Evolutionary conservation across 768 basidiomycete genomes (phyloP), one percentile per base, ranked within the genome.

Genomic region (Psilocybe sp.): DNA sequence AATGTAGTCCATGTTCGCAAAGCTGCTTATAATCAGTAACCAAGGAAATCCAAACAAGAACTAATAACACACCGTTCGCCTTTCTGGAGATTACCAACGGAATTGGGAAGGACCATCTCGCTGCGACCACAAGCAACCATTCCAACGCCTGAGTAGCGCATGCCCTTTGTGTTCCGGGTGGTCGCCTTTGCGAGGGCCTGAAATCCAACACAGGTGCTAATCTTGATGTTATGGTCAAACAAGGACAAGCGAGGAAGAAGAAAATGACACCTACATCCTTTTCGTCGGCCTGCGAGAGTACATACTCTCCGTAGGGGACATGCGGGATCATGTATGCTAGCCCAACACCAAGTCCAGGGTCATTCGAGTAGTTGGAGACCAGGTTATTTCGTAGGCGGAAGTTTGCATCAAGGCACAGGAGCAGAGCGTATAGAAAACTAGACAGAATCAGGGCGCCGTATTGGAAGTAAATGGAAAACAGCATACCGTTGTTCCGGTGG

Each of bases 51-150:
- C n/a, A n/a, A n/a, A n/a, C n/a, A n/a, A n/a, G n/a, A 47, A 32
- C 53, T n/a, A n/a, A n/a, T n/a, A n/a, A n/a, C 60, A 2, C 42
- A 69, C 69, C 63, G 38, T 46, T 68, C 66, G 0, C 66, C 65
- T 40, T 65, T 69, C 19, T 66, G 62, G 0, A 70, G 47, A 49
- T 69, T 67, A 0, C 58, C 68, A n/a, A n/a, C n/a, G n/a, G n/a
- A n/a, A n/a, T n/a, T n/a, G n/a, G n/a, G n/a, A n/a, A n/a, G n/a
- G n/a, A 52, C 15, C 48, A 56, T 52, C 41, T 56, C 55, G n/a
- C 40, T 34, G 6, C 55, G 7, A 0, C 50, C 54, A 35, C 54
- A 55, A 7, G 51, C 16, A 14, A 32, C 39, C 2, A 15, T 39
- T 1, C 57, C 49, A 5, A 59, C 54, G 1, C 57, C 57, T 0